Evolutionary conservation across 495 filamentous ascomycete genomes (phyloP).

Genomic region (Penicillium malachiteum): DNA sequence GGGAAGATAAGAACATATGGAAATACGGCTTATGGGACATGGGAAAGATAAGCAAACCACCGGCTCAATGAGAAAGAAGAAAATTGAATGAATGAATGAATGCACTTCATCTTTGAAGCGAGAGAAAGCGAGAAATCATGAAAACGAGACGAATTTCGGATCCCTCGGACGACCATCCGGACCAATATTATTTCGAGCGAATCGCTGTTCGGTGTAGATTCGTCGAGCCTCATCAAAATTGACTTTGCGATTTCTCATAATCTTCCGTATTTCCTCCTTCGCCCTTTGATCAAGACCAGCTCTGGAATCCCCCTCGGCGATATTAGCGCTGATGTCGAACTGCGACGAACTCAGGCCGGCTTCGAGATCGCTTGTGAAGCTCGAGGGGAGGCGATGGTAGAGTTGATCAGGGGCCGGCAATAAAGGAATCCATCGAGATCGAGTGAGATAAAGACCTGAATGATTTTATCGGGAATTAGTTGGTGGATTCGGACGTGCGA

Average conservation of each 20-base stretch:
- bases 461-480: neutral
- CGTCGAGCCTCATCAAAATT: constrained; percentile 89
- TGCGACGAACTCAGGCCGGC: constrained; percentile 75
- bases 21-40: neutral
- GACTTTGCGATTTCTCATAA: constrained; percentile 79
- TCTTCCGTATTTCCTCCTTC: constrained; percentile 76
- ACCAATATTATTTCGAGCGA: constrained; percentile 82
- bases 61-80: neutral
- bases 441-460: constrained; percentile 73
- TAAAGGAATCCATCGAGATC: constrained; percentile 68
- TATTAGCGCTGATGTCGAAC: constrained; percentile 79
- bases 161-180: constrained; percentile 85
- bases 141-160: constrained; percentile 94
- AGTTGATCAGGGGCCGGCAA: constrained; percentile 58
- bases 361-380: constrained; percentile 79
- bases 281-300: constrained; percentile 74
- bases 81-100: neutral
- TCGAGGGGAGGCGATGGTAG: constrained; percentile 71
- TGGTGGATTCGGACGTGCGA: neutral
- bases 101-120: no score
- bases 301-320: constrained; percentile 71
- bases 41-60: neutral
- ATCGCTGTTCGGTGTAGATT: constrained; percentile 78
- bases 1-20: no score
- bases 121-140: constrained; percentile 42